These are phyloP conservation scores for Penicillium brasilianum DNA, from an alignment of 2,329 filamentous ascomycete species.

Conservation along the genomic window DNA sequence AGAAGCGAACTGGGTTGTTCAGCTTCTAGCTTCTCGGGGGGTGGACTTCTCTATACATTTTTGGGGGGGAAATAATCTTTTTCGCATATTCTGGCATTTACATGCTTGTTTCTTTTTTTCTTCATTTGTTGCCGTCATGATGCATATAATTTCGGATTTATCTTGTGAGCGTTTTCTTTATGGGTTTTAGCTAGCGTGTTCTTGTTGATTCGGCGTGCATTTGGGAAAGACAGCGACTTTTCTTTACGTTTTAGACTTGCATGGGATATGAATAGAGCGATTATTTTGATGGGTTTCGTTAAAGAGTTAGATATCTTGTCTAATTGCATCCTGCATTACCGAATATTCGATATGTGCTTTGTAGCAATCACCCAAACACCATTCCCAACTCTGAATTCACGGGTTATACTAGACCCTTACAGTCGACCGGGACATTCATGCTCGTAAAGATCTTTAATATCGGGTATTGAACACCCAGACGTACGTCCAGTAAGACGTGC, in stretches of 20 bases:
- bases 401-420: too few species aligned
- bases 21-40: conserved; percentile 43
- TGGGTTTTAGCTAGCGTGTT: background rate
- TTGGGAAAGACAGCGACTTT: background rate
- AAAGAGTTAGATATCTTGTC: too few species aligned
- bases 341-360: too few species aligned
- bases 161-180: background rate
- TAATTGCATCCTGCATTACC: too few species aligned
- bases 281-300: background rate
- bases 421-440: too few species aligned
- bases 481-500: too few species aligned
- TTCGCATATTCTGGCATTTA: background rate
- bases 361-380: too few species aligned
- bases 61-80: too few species aligned
- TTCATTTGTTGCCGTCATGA: background rate
- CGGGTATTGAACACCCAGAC: too few species aligned
- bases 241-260: conserved; percentile 4
- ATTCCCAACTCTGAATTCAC: too few species aligned
- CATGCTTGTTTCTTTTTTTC: conserved; percentile 3
- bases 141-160: background rate
- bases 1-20: conserved; percentile 55
- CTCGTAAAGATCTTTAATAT: too few species aligned
- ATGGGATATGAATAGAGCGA: conserved; percentile 1
- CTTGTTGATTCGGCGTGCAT: conserved; percentile 1
- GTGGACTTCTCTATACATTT: background rate